A percentile compares a stretch with the other conserved stretches of the same genome.
These are phyloP conservation scores for Oehlia diaphana DNA, from an alignment of 192 early-diverging fungal species.

Conservation along the genomic window DNA sequence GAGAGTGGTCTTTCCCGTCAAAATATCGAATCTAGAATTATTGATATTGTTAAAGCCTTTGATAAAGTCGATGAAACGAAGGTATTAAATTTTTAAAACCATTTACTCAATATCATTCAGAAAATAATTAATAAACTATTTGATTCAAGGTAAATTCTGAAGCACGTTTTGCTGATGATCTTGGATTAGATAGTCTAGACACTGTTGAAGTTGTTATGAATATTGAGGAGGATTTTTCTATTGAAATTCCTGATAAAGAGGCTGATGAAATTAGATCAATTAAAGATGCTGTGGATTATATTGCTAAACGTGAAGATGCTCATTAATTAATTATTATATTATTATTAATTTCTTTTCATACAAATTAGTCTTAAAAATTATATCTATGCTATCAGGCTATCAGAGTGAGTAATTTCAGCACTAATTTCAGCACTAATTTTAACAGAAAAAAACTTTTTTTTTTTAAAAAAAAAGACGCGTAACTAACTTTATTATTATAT, in stretches of 20 bases:
- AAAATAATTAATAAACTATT: background rate
- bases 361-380: no score
- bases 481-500: no score
- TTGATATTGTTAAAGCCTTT: constrained; percentile 90
- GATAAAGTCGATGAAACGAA: constrained; percentile 93
- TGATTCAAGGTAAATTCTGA: constrained; percentile 71
- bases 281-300: constrained; percentile 85
- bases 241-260: constrained; percentile 96
- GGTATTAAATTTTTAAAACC: constrained; percentile 56
- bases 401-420: no score
- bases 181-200: constrained; percentile 95
- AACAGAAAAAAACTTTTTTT: no score
- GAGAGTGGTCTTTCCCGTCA: constrained; percentile 39
- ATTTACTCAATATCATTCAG: background rate
- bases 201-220: constrained; percentile 99
- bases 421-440: no score
- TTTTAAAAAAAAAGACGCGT: no score
- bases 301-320: constrained; percentile 69
- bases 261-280: constrained; percentile 94
- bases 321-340: constrained; percentile 52
- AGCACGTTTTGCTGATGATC: constrained; percentile 89
- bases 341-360: background rate
- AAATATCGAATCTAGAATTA: constrained; percentile 82
- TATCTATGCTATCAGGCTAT: no score
- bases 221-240: constrained; percentile 98